A percentile compares a stretch with the other conserved stretches of the same genome.
Evolutionary conservation across 2,329 filamentous ascomycete genomes (phyloP).

Genomic region (Coleophoma cylindrospora): DNA sequence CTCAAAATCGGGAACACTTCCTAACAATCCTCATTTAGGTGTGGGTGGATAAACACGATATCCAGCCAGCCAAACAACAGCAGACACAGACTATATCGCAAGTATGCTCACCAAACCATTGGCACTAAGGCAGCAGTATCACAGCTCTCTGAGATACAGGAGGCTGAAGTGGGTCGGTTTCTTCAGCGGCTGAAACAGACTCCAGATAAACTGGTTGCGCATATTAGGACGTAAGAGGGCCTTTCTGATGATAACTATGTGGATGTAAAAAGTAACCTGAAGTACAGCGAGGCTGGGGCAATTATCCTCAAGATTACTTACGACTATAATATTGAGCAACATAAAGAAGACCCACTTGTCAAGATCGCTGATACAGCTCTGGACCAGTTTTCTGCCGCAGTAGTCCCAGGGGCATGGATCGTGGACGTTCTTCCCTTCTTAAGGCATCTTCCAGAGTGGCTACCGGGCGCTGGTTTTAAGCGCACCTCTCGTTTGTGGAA

Average conservation of each 20-base stretch:
- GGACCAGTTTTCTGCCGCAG: conserved; percentile 32
- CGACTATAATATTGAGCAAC: conserved; percentile 37
- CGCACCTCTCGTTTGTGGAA: background rate
- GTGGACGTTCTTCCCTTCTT: conserved; percentile 38
- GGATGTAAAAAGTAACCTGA: background rate
- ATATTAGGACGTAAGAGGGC: conserved; percentile 35
- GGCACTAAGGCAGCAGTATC: conserved; percentile 34
- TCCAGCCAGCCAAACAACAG: conserved; percentile 30
- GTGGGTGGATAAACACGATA: conserved; percentile 33
- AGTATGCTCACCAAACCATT: conserved; percentile 37
- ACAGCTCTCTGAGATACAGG: conserved; percentile 36
- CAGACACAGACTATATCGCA: conserved; percentile 36
- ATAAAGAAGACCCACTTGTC: conserved; percentile 36
- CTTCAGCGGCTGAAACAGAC: conserved; percentile 35
- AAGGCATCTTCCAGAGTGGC: background rate
- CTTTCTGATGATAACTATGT: background rate
- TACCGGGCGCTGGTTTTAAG: background rate
- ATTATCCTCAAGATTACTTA: conserved; percentile 39
- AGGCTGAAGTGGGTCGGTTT: conserved; percentile 38
- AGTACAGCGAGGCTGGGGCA: conserved; percentile 29
- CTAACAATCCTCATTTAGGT: conserved; percentile 11
- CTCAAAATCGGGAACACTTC: too few species aligned
- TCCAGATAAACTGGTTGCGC: conserved; percentile 31
- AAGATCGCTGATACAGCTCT: conserved; percentile 34
- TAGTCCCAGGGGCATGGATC: conserved; percentile 35